These are phyloP conservation scores for Volutella citrinella DNA, from an alignment of 2,329 filamentous ascomycete genomes.

Conservation along the genomic window DNA sequence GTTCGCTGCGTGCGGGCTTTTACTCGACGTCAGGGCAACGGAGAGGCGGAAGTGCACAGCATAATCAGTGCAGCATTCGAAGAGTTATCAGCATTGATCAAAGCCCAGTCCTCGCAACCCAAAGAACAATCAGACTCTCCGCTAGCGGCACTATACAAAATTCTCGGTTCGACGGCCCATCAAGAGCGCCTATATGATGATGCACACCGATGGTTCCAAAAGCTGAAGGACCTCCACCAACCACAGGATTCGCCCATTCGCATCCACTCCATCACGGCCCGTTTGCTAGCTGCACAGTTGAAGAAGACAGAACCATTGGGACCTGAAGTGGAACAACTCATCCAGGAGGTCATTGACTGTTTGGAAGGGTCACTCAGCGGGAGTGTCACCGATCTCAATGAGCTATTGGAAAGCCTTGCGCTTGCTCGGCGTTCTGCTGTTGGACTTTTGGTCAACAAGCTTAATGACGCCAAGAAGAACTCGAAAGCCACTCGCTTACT, in stretches of 20 bases:
- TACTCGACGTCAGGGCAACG: slow-evolving; percentile 46
- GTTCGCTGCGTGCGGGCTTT: slow-evolving; percentile 62
- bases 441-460: slow-evolving; percentile 38
- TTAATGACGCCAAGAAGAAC: slow-evolving; percentile 15
- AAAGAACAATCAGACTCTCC: slow-evolving; percentile 40
- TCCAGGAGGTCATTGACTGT: slow-evolving; percentile 48
- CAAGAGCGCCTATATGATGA: slow-evolving; percentile 45
- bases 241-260: slow-evolving; percentile 45
- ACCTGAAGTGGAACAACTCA: slow-evolving; percentile 37
- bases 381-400: slow-evolving; percentile 57
- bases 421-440: slow-evolving; percentile 53
- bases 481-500: slow-evolving; percentile 20
- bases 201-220: slow-evolving; percentile 53
- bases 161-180: slow-evolving; percentile 48
- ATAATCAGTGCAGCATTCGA: slow-evolving; percentile 31
- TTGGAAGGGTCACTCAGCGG: slow-evolving; percentile 60
- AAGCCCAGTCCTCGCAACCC: slow-evolving; percentile 31
- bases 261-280: slow-evolving; percentile 51
- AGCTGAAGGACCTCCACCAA: slow-evolving; percentile 39
- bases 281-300: slow-evolving; percentile 53
- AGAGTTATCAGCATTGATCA: slow-evolving; percentile 30
- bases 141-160: slow-evolving; percentile 48
- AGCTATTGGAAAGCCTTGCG: slow-evolving; percentile 56
- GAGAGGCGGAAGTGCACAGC: slow-evolving; percentile 35
- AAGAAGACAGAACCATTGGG: slow-evolving; percentile 40